Evolutionary conservation across 1,284 basidiomycete species (phyloP).

Genomic region (Amylostereum chailletii): DNA sequence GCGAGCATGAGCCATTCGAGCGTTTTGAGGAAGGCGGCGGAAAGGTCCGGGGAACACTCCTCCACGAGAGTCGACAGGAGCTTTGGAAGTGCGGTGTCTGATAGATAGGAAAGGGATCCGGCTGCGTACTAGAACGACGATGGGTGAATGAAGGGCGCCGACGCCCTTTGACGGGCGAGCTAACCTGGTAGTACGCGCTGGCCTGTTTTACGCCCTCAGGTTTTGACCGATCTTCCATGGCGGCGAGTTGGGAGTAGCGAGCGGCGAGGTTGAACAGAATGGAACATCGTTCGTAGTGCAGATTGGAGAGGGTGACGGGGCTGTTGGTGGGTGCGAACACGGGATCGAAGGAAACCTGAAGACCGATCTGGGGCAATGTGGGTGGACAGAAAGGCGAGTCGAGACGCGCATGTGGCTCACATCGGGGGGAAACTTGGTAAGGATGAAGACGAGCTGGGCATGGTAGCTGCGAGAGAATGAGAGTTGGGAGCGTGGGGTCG

Average conservation of each 20-base stretch:
- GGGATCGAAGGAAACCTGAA: constrained; percentile 71
- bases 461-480: constrained; percentile 58
- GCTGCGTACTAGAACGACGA: constrained; percentile 37
- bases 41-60: constrained; percentile 60
- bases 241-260: constrained; percentile 68
- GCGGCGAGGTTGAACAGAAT: constrained; percentile 82
- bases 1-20: constrained; percentile 81
- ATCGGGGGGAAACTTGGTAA: constrained; percentile 64
- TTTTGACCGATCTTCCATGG: constrained; percentile 58
- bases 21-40: constrained; percentile 50
- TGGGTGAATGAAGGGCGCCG: not conserved
- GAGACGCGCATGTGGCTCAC: constrained; percentile 27
- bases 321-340: constrained; percentile 51
- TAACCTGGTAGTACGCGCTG: constrained; percentile 63
- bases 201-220: constrained; percentile 75
- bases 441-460: constrained; percentile 76
- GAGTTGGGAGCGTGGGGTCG: not conserved
- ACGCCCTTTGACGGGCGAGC: constrained; percentile 11
- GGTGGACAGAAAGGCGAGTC: constrained; percentile 1
- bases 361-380: constrained; percentile 50
- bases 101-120: constrained; percentile 64
- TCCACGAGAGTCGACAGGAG: constrained; percentile 42
- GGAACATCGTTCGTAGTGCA: constrained; percentile 72
- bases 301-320: constrained; percentile 59
- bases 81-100: constrained; percentile 48